phyloP scores from a whole-genome alignment of 2,329 filamentous ascomycete species.

The Colletotrichum liaoningense region DNA sequence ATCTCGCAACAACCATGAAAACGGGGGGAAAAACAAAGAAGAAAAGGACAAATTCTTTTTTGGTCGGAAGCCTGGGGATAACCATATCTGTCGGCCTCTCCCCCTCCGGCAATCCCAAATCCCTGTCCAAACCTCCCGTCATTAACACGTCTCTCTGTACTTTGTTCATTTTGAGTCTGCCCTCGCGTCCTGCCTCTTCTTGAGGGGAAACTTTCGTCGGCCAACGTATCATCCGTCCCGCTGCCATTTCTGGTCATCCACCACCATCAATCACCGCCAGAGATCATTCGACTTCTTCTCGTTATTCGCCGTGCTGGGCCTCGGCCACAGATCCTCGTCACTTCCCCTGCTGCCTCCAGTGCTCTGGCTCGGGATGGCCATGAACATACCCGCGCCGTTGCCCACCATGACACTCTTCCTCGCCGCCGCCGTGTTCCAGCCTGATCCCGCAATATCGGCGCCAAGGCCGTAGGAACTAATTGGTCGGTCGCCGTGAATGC shows the following conservation, averaged over 20 bases:
- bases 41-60: not conserved
- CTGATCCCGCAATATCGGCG: slow-evolving; percentile 59
- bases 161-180: not conserved
- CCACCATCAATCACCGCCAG: slow-evolving; percentile 19
- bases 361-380: slow-evolving; percentile 58
- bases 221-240: not conserved
- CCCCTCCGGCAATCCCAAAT: not conserved
- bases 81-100: not conserved
- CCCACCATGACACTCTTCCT: slow-evolving; percentile 66
- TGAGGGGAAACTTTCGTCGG: not conserved
- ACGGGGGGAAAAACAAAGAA: not conserved
- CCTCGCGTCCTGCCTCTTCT: not conserved
- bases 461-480: slow-evolving; percentile 68
- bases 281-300: slow-evolving; percentile 31
- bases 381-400: slow-evolving; percentile 62
- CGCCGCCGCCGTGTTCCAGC: slow-evolving; percentile 64
- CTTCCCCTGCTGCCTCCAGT: slow-evolving; percentile 35
- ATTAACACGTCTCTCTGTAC: not conserved
- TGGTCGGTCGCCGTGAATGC: slow-evolving; percentile 51
- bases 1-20: not conserved
- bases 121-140: not conserved
- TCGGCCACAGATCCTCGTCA: slow-evolving; percentile 49
- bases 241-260: not conserved
- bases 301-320: slow-evolving; percentile 33
- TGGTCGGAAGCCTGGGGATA: not conserved